Conservation (phyloP, 495 filamentous ascomycete species). For the Penicillium cataractarum region DNA sequence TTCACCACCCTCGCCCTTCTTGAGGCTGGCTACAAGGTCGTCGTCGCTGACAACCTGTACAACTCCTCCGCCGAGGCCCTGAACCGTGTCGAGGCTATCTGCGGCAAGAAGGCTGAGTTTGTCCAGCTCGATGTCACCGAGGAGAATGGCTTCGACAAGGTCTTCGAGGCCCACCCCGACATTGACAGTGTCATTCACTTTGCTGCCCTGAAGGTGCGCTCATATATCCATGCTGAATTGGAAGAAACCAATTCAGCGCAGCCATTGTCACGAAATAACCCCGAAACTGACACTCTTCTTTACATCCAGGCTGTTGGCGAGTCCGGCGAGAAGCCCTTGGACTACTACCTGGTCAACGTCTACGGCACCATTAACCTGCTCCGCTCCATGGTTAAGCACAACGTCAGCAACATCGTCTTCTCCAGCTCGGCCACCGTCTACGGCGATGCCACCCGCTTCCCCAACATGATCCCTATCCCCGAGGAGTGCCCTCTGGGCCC, state of each 20-base stretch:
- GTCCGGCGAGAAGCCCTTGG: slow-evolving; percentile 90
- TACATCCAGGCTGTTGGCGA: slow-evolving; percentile 79
- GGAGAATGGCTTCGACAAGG: slow-evolving; percentile 77
- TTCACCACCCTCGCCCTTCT: slow-evolving; percentile 94
- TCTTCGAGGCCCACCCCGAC: slow-evolving; percentile 86
- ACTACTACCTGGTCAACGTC: slow-evolving; percentile 98
- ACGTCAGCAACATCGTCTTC: slow-evolving; percentile 97
- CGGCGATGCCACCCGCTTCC: slow-evolving; percentile 93
- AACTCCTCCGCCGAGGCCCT: slow-evolving; percentile 90
- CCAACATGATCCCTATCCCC: slow-evolving; percentile 98
- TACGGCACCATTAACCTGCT: slow-evolving; percentile 89
- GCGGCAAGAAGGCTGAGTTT: slow-evolving; percentile 85
- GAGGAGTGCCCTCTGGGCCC: slow-evolving; percentile 94
- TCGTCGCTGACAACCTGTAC: slow-evolving; percentile 93
- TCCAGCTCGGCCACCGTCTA: slow-evolving; percentile 97
- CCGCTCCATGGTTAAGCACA: slow-evolving; percentile 81
- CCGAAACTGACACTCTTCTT: slow-evolving; percentile 2
- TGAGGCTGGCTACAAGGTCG: slow-evolving; percentile 91
- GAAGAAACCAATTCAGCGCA: neutral
- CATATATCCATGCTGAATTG: neutral
- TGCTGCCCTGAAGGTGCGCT: slow-evolving; percentile 87
- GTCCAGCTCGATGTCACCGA: slow-evolving; percentile 87
- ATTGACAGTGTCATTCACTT: slow-evolving; percentile 99
- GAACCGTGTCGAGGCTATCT: slow-evolving; percentile 91
- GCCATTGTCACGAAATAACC: neutral